phyloP scores from a whole-genome alignment of 2,329 filamentous ascomycete species.

The Sordariomycetes sp. region DNA sequence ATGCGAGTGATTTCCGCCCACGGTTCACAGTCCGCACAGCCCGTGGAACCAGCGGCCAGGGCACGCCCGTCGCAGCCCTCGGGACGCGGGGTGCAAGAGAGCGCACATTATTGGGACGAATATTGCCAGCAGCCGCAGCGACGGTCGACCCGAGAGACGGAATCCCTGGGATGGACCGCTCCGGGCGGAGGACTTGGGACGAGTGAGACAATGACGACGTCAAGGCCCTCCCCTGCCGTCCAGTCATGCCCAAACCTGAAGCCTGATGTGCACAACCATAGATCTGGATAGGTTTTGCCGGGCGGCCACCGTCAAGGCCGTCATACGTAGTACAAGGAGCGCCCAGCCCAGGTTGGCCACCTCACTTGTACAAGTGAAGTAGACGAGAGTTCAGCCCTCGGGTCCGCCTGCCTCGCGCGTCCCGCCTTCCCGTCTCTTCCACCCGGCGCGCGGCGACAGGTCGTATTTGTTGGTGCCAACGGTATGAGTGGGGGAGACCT shows the following conservation, averaged over 20 bases:
- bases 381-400: neutral
- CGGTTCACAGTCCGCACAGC: neutral
- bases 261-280: neutral
- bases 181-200: neutral
- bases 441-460: neutral
- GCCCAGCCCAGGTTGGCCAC: neutral
- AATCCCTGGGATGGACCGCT: neutral
- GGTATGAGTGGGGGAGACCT: neutral
- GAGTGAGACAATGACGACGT: neutral
- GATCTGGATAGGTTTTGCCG: neutral
- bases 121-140: neutral
- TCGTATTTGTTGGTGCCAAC: neutral
- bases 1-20: neutral
- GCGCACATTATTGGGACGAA: neutral
- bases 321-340: neutral
- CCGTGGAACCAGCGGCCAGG: neutral
- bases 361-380: neutral
- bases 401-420: neutral
- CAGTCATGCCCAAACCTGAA: neutral
- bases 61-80: neutral
- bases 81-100: neutral
- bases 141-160: neutral
- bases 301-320: neutral
- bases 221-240: too few relatives aligned
- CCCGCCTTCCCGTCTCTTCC: neutral